phyloP scores from a whole-genome alignment of 208 protist species.

The Trypanosoma melophagium region DNA sequence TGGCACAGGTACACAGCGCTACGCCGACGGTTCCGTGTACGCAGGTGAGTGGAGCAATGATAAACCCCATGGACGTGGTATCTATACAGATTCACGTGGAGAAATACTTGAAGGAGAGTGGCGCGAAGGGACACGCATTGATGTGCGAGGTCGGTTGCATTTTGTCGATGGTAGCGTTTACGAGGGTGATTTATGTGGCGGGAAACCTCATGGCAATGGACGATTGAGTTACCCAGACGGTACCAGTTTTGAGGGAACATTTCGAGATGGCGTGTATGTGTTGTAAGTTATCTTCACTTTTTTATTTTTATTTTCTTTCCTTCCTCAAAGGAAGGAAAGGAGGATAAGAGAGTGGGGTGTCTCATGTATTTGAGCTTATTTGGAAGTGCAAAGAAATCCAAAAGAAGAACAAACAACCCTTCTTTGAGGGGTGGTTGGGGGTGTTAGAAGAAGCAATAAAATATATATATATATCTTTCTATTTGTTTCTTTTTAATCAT shows the following conservation, averaged over 20 bases:
- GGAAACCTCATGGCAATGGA: conserved; percentile 74
- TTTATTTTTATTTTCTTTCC: neutral
- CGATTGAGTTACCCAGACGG: conserved; percentile 75
- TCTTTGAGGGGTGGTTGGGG: too few species aligned
- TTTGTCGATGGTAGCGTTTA: conserved; percentile 85
- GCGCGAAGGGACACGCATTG: conserved; percentile 41
- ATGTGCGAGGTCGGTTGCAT: conserved; percentile 46
- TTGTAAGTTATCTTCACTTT: conserved; percentile 33
- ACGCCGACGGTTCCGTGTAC: conserved; percentile 80
- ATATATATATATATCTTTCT: conserved; percentile 1
- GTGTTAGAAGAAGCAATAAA: neutral
- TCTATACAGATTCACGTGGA: conserved; percentile 53
- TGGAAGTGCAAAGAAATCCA: neutral
- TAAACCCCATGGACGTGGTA: conserved; percentile 67
- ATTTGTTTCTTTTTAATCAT: conserved; percentile 5
- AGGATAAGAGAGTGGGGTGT: neutral
- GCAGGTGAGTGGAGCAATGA: conserved; percentile 76
- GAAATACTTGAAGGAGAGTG: conserved; percentile 75
- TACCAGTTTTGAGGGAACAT: conserved; percentile 77
- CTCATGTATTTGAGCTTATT: neutral
- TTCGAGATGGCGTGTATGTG: conserved; percentile 69
- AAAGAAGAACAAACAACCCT: neutral
- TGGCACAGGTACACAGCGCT: conserved; percentile 62
- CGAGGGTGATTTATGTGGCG: conserved; percentile 49
- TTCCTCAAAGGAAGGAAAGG: neutral